These are phyloP conservation scores for Euphorbia schlechtendalii DNA, from an alignment of 441 rosid genomes.

Conservation along the genomic window DNA sequence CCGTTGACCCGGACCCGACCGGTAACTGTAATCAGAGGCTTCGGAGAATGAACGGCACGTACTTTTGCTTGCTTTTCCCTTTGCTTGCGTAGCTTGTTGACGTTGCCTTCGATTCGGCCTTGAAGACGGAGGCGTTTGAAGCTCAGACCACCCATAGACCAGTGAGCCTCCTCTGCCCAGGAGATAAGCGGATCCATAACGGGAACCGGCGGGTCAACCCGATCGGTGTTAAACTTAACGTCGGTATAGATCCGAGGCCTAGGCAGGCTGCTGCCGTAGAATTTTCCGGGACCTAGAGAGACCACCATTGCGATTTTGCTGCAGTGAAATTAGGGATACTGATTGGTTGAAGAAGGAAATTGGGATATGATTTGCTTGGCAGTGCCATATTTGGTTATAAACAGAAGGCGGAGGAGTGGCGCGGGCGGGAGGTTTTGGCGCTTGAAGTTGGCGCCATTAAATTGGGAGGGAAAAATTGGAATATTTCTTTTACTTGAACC, in stretches of 20 bases:
- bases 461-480: too few relatives aligned
- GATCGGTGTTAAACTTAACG: slow-evolving; percentile 33
- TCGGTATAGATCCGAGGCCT: slow-evolving; percentile 70
- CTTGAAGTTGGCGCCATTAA: too few relatives aligned
- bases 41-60: not conserved
- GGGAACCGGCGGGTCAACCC: slow-evolving; percentile 63
- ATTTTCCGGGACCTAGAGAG: slow-evolving; percentile 8
- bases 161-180: slow-evolving; percentile 92
- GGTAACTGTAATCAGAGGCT: slow-evolving; percentile 8
- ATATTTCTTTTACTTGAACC: too few relatives aligned
- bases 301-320: too few relatives aligned
- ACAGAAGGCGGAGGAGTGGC: slow-evolving; percentile 7
- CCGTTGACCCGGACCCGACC: slow-evolving; percentile 1
- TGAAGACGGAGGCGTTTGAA: slow-evolving; percentile 79
- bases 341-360: too few relatives aligned
- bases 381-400: not conserved
- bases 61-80: slow-evolving; percentile 29
- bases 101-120: slow-evolving; percentile 80
- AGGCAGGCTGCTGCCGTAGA: slow-evolving; percentile 89
- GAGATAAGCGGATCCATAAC: slow-evolving; percentile 70
- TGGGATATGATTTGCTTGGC: too few relatives aligned
- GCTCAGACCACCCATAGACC: slow-evolving; percentile 97
- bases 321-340: too few relatives aligned
- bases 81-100: slow-evolving; percentile 45
- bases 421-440: too few relatives aligned